Evolutionary conservation across 108 stramenopile genomes (phyloP).

Genomic region (Phaeodactylum tricornutum): DNA sequence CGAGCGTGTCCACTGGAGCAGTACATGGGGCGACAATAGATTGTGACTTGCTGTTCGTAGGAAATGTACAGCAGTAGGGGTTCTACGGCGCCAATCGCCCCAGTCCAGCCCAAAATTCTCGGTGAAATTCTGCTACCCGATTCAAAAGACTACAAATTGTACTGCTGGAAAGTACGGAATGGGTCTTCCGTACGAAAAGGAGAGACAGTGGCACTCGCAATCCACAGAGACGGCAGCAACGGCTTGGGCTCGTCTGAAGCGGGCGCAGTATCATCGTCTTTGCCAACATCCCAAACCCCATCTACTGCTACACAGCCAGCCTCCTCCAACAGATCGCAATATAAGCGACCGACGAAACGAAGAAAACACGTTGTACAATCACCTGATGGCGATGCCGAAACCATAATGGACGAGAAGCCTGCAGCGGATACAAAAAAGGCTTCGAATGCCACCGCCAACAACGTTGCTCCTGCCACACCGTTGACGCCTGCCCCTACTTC

Average conservation of each 20-base stretch:
- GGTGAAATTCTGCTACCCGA: background rate
- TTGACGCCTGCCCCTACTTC: background rate
- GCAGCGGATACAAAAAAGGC: background rate
- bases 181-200: slow-evolving; percentile 5
- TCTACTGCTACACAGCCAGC: background rate
- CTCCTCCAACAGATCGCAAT: slow-evolving; percentile 1
- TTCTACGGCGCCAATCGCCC: too few relatives aligned
- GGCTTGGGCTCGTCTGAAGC: background rate
- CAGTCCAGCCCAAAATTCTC: too few relatives aligned
- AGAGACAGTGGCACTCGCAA: slow-evolving; percentile 4
- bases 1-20: too few relatives aligned
- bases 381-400: background rate
- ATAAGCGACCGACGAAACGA: slow-evolving; percentile 24
- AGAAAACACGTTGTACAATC: slow-evolving; percentile 6
- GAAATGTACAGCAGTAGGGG: too few relatives aligned
- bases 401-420: background rate
- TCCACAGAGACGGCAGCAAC: background rate
- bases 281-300: background rate
- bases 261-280: background rate
- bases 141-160: background rate
- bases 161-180: slow-evolving; percentile 3
- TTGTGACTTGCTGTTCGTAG: too few relatives aligned
- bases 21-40: too few relatives aligned
- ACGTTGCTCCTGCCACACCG: background rate
- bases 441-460: slow-evolving; percentile 1